phyloP scores from a whole-genome alignment of 2,329 filamentous ascomycete species.

The Penicillium sp. region DNA sequence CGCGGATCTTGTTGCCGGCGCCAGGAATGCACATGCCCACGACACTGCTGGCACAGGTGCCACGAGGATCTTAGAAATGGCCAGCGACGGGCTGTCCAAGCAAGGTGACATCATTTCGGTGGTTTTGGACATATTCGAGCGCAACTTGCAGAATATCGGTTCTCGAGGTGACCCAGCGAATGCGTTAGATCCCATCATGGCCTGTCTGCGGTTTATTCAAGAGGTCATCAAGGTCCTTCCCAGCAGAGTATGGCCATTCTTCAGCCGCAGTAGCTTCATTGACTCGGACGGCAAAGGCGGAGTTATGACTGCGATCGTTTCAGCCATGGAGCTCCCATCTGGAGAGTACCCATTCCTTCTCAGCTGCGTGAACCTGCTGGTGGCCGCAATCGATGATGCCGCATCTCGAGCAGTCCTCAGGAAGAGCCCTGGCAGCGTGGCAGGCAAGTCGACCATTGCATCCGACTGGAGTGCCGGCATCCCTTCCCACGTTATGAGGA shows the following conservation, averaged over 20 bases:
- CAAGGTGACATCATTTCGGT: conserved; percentile 72
- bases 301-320: conserved; percentile 73
- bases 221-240: conserved; percentile 71
- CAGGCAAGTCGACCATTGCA: conserved; percentile 30
- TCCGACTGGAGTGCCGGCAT: conserved; percentile 64
- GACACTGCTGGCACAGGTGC: conserved; percentile 38
- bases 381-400: conserved; percentile 71
- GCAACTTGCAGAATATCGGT: conserved; percentile 52
- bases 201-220: conserved; percentile 77
- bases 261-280: conserved; percentile 77
- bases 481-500: conserved; percentile 73
- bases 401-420: conserved; percentile 54
- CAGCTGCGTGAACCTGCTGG: conserved; percentile 71
- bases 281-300: conserved; percentile 73
- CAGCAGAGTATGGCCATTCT: conserved; percentile 83
- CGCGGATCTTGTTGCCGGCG: conserved; percentile 63
- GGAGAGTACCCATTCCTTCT: conserved; percentile 76
- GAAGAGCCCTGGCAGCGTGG: conserved; percentile 35
- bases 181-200: conserved; percentile 65
- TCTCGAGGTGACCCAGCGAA: conserved; percentile 63
- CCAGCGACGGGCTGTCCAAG: conserved; percentile 49
- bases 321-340: conserved; percentile 74
- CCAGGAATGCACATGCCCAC: conserved; percentile 25
- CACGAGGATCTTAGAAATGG: conserved; percentile 49
- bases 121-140: conserved; percentile 81